A percentile compares a stretch with the other conserved stretches of the same genome.
Conservation (phyloP, 495 filamentous ascomycete species). For the Paragyromitra xinjiangensis region DNA sequence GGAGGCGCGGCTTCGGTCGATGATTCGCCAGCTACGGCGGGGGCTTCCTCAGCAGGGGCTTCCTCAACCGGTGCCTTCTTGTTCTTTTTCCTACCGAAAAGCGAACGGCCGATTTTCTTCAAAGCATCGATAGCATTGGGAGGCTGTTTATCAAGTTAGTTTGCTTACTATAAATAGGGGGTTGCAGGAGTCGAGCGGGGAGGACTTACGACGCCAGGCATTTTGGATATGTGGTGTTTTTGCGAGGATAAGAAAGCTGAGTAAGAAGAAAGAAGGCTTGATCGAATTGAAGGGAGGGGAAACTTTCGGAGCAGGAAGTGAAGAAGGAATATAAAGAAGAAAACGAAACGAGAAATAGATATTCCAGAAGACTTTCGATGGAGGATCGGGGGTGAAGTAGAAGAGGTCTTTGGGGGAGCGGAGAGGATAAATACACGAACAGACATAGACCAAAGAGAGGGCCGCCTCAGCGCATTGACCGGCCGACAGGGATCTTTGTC, state of each 20-base stretch:
- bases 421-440: constrained; percentile 50
- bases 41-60: constrained; percentile 24
- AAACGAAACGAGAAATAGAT: constrained; percentile 32
- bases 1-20: constrained; percentile 27
- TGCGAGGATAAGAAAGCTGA: constrained; percentile 1
- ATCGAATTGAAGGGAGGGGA: constrained; percentile 22
- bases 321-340: constrained; percentile 28
- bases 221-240: constrained; percentile 31
- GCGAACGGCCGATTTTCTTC: constrained; percentile 55
- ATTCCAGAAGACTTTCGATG: constrained; percentile 18
- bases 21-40: constrained; percentile 16
- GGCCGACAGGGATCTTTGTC: constrained; percentile 18
- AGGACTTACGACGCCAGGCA: constrained; percentile 58
- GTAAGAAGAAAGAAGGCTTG: constrained; percentile 16
- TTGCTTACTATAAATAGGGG: neutral
- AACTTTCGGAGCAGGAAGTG: constrained; percentile 10
- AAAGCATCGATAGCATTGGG: constrained; percentile 50
- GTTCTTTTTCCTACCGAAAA: constrained; percentile 48
- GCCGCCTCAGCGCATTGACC: constrained; percentile 38
- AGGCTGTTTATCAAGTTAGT: constrained; percentile 40
- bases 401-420: constrained; percentile 27
- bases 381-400: constrained; percentile 25
- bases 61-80: constrained; percentile 43
- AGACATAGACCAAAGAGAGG: constrained; percentile 57
- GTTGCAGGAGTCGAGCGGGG: neutral